Conservation (phyloP, 2,329 filamentous ascomycete genomes). For the Fusarium verticillioides region DNA sequence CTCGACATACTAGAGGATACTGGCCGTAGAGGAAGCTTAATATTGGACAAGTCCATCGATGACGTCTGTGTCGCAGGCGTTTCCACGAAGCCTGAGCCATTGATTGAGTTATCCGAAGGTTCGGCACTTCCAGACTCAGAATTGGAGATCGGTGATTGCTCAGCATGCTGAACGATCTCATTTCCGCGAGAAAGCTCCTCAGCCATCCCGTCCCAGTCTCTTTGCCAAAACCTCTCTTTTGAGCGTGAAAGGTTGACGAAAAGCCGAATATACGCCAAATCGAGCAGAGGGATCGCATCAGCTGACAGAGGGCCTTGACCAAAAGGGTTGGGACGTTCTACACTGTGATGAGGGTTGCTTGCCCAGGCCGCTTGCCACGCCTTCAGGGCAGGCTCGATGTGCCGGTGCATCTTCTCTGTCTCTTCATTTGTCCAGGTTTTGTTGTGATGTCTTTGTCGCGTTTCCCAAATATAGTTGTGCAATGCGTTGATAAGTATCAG, state of each 20-base stretch:
- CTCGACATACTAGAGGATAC: slow-evolving; percentile 45
- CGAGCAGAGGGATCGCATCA: slow-evolving; percentile 89
- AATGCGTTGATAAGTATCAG: slow-evolving; percentile 91
- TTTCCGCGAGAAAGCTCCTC: slow-evolving; percentile 83
- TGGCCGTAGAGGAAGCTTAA: slow-evolving; percentile 49
- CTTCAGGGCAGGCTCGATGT: slow-evolving; percentile 92
- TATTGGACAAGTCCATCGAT: slow-evolving; percentile 58
- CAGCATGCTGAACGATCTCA: slow-evolving; percentile 79
- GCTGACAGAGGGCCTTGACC: slow-evolving; percentile 85
- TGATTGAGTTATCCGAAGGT: slow-evolving; percentile 58
- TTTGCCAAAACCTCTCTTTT: slow-evolving; percentile 93
- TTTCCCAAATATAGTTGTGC: slow-evolving; percentile 99
- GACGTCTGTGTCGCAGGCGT: slow-evolving; percentile 63
- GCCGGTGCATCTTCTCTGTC: slow-evolving; percentile 94
- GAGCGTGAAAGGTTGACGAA: slow-evolving; percentile 93
- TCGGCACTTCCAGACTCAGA: slow-evolving; percentile 57
- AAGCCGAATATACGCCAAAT: slow-evolving; percentile 90
- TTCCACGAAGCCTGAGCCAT: slow-evolving; percentile 60
- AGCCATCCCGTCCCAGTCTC: slow-evolving; percentile 92
- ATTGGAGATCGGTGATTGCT: slow-evolving; percentile 67
- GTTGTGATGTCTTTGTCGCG: slow-evolving; percentile 87
- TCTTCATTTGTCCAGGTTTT: slow-evolving; percentile 91
- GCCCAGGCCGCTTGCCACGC: slow-evolving; percentile 96
- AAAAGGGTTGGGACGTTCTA: slow-evolving; percentile 86
- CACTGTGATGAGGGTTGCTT: slow-evolving; percentile 83